phyloP scores from a whole-genome alignment of 495 filamentous ascomycete species.

The Talaromyces liani region DNA sequence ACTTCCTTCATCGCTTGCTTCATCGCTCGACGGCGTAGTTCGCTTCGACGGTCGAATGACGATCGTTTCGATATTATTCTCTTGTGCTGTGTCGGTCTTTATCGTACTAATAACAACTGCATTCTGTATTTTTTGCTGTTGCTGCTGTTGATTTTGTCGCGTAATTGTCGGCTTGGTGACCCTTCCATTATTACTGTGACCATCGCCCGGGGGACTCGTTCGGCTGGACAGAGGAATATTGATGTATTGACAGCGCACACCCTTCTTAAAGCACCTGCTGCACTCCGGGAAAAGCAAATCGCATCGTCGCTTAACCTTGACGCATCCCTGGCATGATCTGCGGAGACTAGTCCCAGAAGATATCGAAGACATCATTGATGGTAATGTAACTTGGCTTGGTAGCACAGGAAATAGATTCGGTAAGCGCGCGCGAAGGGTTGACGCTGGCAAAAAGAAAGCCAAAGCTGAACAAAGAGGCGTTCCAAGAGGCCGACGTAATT shows the following conservation, averaged over 20 bases:
- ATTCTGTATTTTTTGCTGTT: neutral
- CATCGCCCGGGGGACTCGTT: neutral
- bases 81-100: neutral
- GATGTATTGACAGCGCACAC: slow-evolving; percentile 27
- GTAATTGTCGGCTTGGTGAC: neutral
- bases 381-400: neutral
- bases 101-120: neutral
- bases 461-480: neutral
- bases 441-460: neutral
- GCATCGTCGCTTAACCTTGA: slow-evolving; percentile 36
- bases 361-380: neutral
- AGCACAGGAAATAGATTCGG: neutral
- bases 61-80: neutral
- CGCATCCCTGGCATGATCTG: slow-evolving; percentile 36
- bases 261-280: slow-evolving; percentile 26
- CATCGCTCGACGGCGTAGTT: neutral
- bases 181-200: neutral
- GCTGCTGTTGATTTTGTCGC: neutral
- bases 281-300: slow-evolving; percentile 33
- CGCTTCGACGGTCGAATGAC: neutral
- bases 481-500: neutral
- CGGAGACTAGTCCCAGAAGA: slow-evolving; percentile 16
- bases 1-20: neutral
- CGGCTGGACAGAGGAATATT: slow-evolving; percentile 18
- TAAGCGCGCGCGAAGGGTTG: neutral